Percentiles rank a stretch among this genome's conserved stretches.
Conservation (phyloP, 306 rosid genomes). For the Casuarina cunninghamiana region DNA sequence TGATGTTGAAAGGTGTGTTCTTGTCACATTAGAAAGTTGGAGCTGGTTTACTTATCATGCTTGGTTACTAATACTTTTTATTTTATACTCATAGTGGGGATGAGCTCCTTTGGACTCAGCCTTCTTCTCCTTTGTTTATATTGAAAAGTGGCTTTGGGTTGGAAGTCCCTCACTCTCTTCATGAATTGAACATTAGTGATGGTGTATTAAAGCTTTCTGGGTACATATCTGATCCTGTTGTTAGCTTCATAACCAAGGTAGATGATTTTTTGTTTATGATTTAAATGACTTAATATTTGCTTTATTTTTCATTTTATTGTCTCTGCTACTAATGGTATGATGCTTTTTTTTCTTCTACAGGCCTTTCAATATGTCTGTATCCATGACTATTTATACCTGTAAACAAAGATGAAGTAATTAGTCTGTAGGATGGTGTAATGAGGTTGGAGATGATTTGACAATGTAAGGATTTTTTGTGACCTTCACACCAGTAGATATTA, state of each 20-base stretch:
- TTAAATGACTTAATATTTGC: slow-evolving; percentile 24
- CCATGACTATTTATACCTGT: slow-evolving; percentile 48
- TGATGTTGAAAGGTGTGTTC: slow-evolving; percentile 73
- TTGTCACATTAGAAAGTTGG: slow-evolving; percentile 22
- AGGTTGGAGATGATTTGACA: slow-evolving; percentile 29
- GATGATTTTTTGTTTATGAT: slow-evolving; percentile 24
- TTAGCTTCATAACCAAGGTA: slow-evolving; percentile 60
- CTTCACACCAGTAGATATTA: slow-evolving; percentile 79
- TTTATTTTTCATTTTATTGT: slow-evolving; percentile 15
- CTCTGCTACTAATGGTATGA: slow-evolving; percentile 8
- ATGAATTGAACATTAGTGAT: slow-evolving; percentile 47
- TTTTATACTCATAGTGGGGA: slow-evolving; percentile 56
- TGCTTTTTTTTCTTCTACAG: slow-evolving; percentile 46
- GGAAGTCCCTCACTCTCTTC: slow-evolving; percentile 58
- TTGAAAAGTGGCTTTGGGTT: slow-evolving; percentile 69
- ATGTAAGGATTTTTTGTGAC: slow-evolving; percentile 33
- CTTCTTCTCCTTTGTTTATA: slow-evolving; percentile 73
- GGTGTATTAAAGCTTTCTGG: slow-evolving; percentile 72
- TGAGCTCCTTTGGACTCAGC: slow-evolving; percentile 62
- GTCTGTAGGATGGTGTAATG: slow-evolving; percentile 30
- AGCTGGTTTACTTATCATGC: slow-evolving; percentile 18
- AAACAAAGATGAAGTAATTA: slow-evolving; percentile 23
- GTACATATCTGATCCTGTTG: slow-evolving; percentile 65
- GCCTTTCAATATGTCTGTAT: slow-evolving; percentile 92
- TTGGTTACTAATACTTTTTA: slow-evolving; percentile 31